Evolutionary conservation across 2,329 filamentous ascomycete genomes (phyloP).

Genomic region (Biscogniauxia marginata): DNA sequence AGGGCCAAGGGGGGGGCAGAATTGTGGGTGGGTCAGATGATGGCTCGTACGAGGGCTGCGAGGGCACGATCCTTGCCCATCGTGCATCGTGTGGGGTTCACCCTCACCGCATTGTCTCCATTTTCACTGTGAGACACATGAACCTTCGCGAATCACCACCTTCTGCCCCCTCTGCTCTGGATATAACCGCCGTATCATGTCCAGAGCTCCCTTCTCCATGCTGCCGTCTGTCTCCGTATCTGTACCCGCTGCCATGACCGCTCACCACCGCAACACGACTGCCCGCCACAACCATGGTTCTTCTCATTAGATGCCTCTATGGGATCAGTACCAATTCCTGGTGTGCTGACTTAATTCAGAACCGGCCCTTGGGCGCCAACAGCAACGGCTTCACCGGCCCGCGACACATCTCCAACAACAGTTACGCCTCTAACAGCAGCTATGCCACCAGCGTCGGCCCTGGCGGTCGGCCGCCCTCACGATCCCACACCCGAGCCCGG

Average conservation of each 20-base stretch:
- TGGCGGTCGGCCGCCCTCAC: conserved; percentile 34
- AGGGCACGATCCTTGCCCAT: background rate
- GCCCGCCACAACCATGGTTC: conserved; percentile 2
- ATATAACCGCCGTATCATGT: background rate
- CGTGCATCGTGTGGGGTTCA: background rate
- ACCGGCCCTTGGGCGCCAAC: conserved; percentile 4
- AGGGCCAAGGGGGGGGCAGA: too few relatives aligned
- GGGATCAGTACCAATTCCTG: background rate
- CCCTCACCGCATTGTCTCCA: background rate
- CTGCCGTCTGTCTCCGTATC: background rate
- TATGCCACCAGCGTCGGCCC: conserved; percentile 37
- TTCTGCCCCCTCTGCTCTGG: background rate
- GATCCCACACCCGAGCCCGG: conserved; percentile 26
- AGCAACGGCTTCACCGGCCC: conserved; percentile 10
- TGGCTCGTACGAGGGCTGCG: background rate
- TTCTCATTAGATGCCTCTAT: conserved; percentile 1
- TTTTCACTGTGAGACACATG: background rate
- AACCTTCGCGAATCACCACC: background rate
- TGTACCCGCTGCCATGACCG: background rate
- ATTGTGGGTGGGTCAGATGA: background rate
- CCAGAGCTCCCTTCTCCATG: background rate
- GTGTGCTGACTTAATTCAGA: conserved; percentile 19
- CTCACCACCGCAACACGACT: background rate
- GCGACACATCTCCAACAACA: conserved; percentile 32
- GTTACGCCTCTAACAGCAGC: conserved; percentile 38